phyloP scores from a whole-genome alignment of 148 eudicot genomes.

The Salicornia ramosissima region DNA sequence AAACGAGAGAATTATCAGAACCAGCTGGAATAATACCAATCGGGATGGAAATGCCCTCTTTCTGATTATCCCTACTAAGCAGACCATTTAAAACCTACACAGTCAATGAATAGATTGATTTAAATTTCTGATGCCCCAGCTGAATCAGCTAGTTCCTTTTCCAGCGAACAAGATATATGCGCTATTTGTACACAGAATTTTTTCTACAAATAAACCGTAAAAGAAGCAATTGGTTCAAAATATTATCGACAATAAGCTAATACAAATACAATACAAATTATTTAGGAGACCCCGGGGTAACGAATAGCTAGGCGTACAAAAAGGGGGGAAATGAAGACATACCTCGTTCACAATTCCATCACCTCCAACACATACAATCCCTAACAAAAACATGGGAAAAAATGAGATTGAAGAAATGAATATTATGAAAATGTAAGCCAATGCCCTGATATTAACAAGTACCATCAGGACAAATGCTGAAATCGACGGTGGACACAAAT shows the following conservation, averaged over 20 bases:
- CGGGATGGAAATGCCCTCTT: conserved; percentile 91
- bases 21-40: conserved; percentile 98
- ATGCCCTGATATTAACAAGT: conserved; percentile 11
- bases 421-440: conserved; percentile 4
- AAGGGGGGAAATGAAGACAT: conserved; percentile 11
- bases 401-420: background rate
- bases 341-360: conserved; percentile 99
- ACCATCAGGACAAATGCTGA: conserved; percentile 98
- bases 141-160: background rate
- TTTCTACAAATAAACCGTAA: background rate
- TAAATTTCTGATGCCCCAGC: background rate
- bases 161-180: background rate
- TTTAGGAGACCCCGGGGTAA: background rate
- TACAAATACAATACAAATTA: background rate
- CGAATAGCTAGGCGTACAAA: background rate
- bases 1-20: conserved; percentile 94
- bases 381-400: conserved; percentile 30
- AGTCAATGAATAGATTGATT: conserved; percentile 10
- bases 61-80: conserved; percentile 72
- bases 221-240: background rate
- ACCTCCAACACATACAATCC: conserved; percentile 95
- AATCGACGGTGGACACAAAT: conserved; percentile 84
- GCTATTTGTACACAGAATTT: background rate
- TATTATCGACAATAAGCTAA: background rate
- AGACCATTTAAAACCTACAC: conserved; percentile 90